Evolutionary conservation across 768 basidiomycete genomes (phyloP).

Genomic region (Chlorophyllum brunneum): DNA sequence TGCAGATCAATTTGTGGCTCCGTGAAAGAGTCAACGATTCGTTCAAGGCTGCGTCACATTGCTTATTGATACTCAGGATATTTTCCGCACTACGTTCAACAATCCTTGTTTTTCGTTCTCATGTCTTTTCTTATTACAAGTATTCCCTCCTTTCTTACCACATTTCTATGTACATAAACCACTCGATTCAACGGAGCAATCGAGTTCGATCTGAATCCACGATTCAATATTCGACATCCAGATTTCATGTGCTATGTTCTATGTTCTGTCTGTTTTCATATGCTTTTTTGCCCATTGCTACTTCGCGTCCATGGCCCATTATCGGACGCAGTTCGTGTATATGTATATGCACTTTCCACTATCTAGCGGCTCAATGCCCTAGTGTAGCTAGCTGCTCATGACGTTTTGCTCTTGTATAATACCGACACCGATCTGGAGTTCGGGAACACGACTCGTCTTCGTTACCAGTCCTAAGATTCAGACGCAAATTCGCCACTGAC

Average conservation of each 20-base stretch:
- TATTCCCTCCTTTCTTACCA: background rate
- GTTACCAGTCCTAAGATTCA: background rate
- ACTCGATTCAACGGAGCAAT: too few relatives aligned
- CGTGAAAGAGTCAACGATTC: background rate
- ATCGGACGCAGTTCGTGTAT: background rate
- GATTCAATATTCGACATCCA: too few relatives aligned
- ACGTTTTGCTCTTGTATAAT: background rate
- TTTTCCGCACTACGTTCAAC: background rate
- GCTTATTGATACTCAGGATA: background rate
- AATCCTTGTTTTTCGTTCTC: background rate
- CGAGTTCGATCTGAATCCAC: too few relatives aligned
- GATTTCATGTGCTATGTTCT: background rate
- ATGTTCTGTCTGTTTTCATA: background rate
- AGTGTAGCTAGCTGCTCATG: background rate
- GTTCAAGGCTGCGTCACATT: background rate
- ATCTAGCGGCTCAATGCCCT: background rate
- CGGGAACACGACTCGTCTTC: background rate
- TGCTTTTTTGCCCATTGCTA: background rate
- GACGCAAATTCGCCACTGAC: too few relatives aligned
- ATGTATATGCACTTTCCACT: too few relatives aligned
- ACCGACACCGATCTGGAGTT: slow-evolving; percentile 7
- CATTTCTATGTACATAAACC: background rate
- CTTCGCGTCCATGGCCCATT: too few relatives aligned
- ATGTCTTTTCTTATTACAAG: too few relatives aligned
- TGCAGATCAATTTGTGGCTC: slow-evolving; percentile 43